These are phyloP conservation scores for Kodamaea neixiangensis DNA, from an alignment of 805 yeast genomes.

Conservation along the genomic window DNA sequence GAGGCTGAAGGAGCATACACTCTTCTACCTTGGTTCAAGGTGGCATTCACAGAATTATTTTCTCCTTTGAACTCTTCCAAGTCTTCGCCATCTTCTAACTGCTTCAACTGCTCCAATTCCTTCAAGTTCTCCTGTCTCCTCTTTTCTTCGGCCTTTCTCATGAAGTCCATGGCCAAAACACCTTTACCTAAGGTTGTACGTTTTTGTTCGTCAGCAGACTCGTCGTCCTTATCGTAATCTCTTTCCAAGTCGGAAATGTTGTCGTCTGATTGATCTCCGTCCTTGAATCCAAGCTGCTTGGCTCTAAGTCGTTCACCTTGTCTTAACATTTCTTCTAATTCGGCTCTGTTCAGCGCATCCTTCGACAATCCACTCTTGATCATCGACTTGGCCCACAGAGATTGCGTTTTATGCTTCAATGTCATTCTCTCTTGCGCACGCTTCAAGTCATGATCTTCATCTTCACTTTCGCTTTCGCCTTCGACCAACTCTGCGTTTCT, in stretches of 20 bases:
- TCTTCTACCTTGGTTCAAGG: constrained; percentile 76
- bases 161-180: constrained; percentile 90
- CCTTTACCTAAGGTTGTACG: constrained; percentile 72
- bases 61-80: constrained; percentile 39
- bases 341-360: constrained; percentile 80
- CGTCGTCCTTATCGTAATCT: constrained; percentile 38
- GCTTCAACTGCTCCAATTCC: constrained; percentile 51
- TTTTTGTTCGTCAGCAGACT: constrained; percentile 36
- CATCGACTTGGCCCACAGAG: constrained; percentile 90
- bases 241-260: constrained; percentile 49
- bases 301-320: constrained; percentile 77
- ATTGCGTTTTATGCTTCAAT: constrained; percentile 82
- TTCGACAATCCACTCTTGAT: constrained; percentile 87
- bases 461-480: constrained; percentile 53
- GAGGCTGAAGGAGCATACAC: constrained; percentile 67
- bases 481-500: constrained; percentile 69
- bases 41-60: constrained; percentile 47
- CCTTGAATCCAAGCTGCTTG: constrained; percentile 68
- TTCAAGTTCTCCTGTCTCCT: constrained; percentile 59
- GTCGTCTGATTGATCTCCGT: constrained; percentile 56
- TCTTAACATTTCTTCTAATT: constrained; percentile 91
- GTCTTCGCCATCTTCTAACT: constrained; percentile 38
- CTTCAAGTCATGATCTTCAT: constrained; percentile 66
- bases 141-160: constrained; percentile 84
- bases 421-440: constrained; percentile 94